Conservation (phyloP, 139 green algal genomes). For the Ostreobium quekettii region DNA sequence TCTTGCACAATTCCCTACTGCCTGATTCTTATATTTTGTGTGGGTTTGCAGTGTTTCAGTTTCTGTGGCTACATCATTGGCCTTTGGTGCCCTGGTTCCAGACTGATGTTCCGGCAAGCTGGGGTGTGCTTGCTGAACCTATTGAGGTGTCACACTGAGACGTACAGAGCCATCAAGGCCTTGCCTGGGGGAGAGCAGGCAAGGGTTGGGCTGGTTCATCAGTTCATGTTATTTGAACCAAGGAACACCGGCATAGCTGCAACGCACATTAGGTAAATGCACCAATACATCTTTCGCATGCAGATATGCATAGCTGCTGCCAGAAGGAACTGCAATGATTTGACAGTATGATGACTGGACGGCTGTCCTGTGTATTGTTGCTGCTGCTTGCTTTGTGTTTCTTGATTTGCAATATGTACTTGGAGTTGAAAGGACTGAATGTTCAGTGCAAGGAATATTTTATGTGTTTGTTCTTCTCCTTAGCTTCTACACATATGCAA, state of each 20-base stretch:
- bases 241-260: neutral
- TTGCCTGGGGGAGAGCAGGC: constrained; percentile 27
- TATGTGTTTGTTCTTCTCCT: too few species aligned
- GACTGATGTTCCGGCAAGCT: neutral
- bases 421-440: neutral
- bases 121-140: constrained; percentile 5
- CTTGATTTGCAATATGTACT: neutral
- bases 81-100: constrained; percentile 26
- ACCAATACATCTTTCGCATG: neutral
- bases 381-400: neutral
- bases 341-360: neutral
- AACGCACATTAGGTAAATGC: neutral
- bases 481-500: too few species aligned
- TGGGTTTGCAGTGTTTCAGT: neutral
- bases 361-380: neutral
- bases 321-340: neutral
- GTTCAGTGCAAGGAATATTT: too few species aligned
- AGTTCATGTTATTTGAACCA: constrained; percentile 47
- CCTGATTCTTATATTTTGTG: neutral
- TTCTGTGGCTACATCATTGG: constrained; percentile 31
- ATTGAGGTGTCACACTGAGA: constrained; percentile 16
- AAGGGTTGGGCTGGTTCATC: constrained; percentile 46
- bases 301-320: neutral
- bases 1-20: neutral
- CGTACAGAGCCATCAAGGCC: constrained; percentile 37